These are phyloP conservation scores for Penicillium sp. DNA, from an alignment of 2,329 filamentous ascomycete species.

Conservation along the genomic window DNA sequence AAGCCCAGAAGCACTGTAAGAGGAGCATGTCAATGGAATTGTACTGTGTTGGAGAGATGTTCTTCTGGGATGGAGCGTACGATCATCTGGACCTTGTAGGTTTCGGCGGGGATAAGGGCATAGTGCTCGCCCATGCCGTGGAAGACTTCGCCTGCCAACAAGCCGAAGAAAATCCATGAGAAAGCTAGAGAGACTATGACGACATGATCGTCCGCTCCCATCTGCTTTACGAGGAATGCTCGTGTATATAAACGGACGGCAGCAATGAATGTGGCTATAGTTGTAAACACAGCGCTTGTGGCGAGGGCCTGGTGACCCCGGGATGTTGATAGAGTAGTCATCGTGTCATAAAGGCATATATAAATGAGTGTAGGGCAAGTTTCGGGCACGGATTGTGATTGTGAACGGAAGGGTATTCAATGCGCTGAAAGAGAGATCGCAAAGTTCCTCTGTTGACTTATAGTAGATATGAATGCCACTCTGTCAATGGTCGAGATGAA, in stretches of 20 bases:
- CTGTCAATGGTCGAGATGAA: neutral
- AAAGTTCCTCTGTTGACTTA: neutral
- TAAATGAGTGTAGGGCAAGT: neutral
- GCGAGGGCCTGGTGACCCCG: slow-evolving; percentile 27
- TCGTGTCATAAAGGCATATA: slow-evolving; percentile 13
- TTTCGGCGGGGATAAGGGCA: slow-evolving; percentile 15
- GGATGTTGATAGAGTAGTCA: slow-evolving; percentile 24
- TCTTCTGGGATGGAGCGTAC: slow-evolving; percentile 10
- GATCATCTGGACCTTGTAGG: slow-evolving; percentile 24
- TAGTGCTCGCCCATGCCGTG: slow-evolving; percentile 30
- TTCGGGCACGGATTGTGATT: neutral
- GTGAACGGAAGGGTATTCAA: neutral
- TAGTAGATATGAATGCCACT: neutral
- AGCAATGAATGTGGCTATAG: slow-evolving; percentile 33
- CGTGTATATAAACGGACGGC: slow-evolving; percentile 41
- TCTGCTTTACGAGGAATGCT: slow-evolving; percentile 31
- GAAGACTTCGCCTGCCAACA: slow-evolving; percentile 28
- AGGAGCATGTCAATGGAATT: neutral
- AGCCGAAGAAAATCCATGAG: slow-evolving; percentile 30
- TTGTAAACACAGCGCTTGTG: slow-evolving; percentile 29
- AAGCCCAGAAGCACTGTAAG: slow-evolving; percentile 30
- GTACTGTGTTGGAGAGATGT: neutral
- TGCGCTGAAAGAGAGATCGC: neutral
- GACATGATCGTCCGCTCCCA: slow-evolving; percentile 37
- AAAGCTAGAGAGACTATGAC: slow-evolving; percentile 34